phyloP scores from a whole-genome alignment of 2,329 filamentous ascomycete genomes.

The Xylaria sp. region DNA sequence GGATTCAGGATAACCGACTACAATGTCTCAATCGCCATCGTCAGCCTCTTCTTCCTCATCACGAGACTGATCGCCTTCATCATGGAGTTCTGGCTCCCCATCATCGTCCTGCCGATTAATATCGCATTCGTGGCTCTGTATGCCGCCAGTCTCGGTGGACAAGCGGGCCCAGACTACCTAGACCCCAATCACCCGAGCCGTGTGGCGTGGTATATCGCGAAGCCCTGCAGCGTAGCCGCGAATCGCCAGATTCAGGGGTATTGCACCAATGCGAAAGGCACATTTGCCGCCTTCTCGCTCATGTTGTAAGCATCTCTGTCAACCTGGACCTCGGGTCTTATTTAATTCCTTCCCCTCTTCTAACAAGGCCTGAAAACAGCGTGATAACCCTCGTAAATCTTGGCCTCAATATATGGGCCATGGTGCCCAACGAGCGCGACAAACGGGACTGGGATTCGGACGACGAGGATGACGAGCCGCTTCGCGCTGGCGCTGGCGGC shows the following conservation, averaged over 20 bases:
- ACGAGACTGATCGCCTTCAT: constrained; percentile 76
- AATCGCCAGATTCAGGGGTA: constrained; percentile 64
- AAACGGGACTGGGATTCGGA: constrained; percentile 58
- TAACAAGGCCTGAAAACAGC: constrained; percentile 53
- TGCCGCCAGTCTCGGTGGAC: constrained; percentile 73
- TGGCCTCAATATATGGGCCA: constrained; percentile 67
- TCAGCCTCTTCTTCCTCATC: constrained; percentile 80
- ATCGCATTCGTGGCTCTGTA: constrained; percentile 70
- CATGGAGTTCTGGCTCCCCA: constrained; percentile 76
- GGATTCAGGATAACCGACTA: constrained; percentile 74
- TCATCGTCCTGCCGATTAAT: constrained; percentile 71
- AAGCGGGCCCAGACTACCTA: constrained; percentile 78
- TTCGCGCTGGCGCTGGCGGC: constrained; percentile 44
- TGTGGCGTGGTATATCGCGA: constrained; percentile 79
- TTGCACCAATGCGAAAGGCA: constrained; percentile 75
- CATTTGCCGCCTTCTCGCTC: constrained; percentile 71
- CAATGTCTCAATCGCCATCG: constrained; percentile 80
- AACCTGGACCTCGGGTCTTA: neutral
- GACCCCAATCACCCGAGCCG: constrained; percentile 71
- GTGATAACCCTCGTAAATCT: constrained; percentile 70
- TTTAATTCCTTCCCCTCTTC: neutral
- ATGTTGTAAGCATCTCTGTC: constrained; percentile 69
- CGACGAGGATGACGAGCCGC: constrained; percentile 52
- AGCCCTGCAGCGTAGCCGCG: constrained; percentile 72
- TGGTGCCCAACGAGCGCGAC: constrained; percentile 67